phyloP scores from a whole-genome alignment of 2,329 filamentous ascomycete genomes.

The Diaporthe eres region DNA sequence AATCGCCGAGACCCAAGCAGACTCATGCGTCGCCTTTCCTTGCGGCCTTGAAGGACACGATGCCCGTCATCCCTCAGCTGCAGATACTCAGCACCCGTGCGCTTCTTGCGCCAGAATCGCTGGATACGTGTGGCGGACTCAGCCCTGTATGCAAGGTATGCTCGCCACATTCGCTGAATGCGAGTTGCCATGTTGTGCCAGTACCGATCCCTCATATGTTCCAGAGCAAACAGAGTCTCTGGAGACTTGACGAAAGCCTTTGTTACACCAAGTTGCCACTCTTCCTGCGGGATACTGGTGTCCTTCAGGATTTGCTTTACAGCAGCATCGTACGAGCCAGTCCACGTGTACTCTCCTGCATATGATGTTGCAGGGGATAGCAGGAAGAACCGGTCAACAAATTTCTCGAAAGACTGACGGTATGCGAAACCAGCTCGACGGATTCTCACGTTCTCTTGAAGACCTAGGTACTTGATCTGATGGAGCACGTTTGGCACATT shows the following conservation, averaged over 20 bases:
- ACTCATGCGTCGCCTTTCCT: constrained; percentile 93
- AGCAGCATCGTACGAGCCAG: constrained; percentile 87
- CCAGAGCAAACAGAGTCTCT: constrained; percentile 94
- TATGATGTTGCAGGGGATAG: constrained; percentile 95
- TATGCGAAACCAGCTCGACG: constrained; percentile 96
- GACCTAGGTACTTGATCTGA: constrained; percentile 98
- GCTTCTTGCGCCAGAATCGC: constrained; percentile 94
- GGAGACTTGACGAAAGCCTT: constrained; percentile 99
- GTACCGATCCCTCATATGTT: constrained; percentile 97
- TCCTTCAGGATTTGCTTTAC: constrained; percentile 95
- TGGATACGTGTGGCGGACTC: constrained; percentile 96
- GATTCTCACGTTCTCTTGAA: constrained; percentile 99
- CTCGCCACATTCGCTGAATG: constrained; percentile 97
- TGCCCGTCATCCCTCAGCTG: constrained; percentile 92
- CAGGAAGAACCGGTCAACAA: constrained; percentile 96
- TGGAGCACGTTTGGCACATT: constrained; percentile 93
- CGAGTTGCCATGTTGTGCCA: constrained; percentile 99
- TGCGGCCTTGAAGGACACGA: constrained; percentile 83
- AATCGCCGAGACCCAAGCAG: constrained; percentile 92
- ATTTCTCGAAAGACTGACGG: constrained; percentile 97
- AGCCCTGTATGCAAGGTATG: constrained; percentile 91
- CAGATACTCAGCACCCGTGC: constrained; percentile 89
- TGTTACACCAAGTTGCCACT: constrained; percentile 96
- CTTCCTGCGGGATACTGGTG: constrained; percentile 93
- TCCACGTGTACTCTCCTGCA: constrained; percentile 97